Conservation (phyloP, 306 rosid species). For the Dryas alaskensis region DNA sequence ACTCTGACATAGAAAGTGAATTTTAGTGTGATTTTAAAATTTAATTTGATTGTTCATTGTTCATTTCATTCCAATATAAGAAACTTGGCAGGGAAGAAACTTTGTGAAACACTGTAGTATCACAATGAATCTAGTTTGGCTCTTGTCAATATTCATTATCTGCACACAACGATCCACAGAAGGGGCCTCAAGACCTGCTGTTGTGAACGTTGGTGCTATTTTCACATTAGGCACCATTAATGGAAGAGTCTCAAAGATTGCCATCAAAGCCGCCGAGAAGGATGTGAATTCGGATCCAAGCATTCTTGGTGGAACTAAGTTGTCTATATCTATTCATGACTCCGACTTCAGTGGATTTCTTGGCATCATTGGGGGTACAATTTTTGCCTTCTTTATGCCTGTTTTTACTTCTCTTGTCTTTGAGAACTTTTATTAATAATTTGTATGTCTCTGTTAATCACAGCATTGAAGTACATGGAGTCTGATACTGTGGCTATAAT, state of each 20-base stretch:
- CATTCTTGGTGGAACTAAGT: slow-evolving; percentile 43
- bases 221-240: slow-evolving; percentile 35
- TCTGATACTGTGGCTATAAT: slow-evolving; percentile 44
- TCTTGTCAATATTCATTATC: slow-evolving; percentile 30
- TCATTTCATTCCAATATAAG: background rate
- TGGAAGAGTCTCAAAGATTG: slow-evolving; percentile 44
- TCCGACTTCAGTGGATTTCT: slow-evolving; percentile 55
- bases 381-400: background rate
- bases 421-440: background rate
- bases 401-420: background rate
- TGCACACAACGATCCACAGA: slow-evolving; percentile 27
- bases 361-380: slow-evolving; percentile 47
- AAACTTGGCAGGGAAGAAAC: slow-evolving; percentile 6
- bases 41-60: background rate
- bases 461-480: slow-evolving; percentile 48
- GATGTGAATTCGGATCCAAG: slow-evolving; percentile 52
- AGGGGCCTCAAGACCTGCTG: slow-evolving; percentile 36
- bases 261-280: slow-evolving; percentile 46
- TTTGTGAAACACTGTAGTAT: background rate
- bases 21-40: background rate
- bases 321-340: slow-evolving; percentile 38
- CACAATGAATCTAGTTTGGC: slow-evolving; percentile 35
- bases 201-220: slow-evolving; percentile 48
- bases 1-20: background rate
- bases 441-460: slow-evolving; percentile 6